Evolutionary conservation across 1,139 yeast genomes (phyloP), one percentile per base, ranked within the genome.

Genomic region (Sugiyamaella castrensis): DNA sequence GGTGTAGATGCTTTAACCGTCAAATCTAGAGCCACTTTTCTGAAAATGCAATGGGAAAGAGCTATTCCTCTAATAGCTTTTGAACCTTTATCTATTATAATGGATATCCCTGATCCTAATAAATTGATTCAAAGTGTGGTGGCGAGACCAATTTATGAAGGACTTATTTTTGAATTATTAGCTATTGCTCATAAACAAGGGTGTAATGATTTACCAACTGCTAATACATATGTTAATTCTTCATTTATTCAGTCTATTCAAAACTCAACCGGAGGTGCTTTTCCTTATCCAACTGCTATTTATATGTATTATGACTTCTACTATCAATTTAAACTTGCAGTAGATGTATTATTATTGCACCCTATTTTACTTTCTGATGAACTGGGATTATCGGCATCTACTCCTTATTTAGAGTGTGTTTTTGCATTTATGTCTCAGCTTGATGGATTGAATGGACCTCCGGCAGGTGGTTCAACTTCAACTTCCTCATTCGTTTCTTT

Each of bases 311-410:
- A 81, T 66, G 80, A 81, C 55, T 84, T 76, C 58, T 79, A 67
- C 65, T 75, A 81, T 56, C 76, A 73, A 49, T 66, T 72, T 47
- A 77, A 77, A 46, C 65, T 87, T 51, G 81, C 83, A 54, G 72
- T 85, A 43, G 97, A 89, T 67, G 73, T 88, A 62, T 71, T 88
- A 43, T 70, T 89, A 50, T 74, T 89, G 53, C 95, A 88, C 64
- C 96, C 96, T 3, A 89, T 89, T 51, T 72, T 89, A 49, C 71
- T 88, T 52, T 95, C 94, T 13, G 96, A 88, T 68, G 96, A 88
- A 65, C 79, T 79, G 62, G 83, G 86, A 40, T 82, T 88, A 48
- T 29, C 40, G 15, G 19, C 45, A 8, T 83, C 87, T 64, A 87
- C 96, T 1, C 96, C 97, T 2, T 89, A 89, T 64, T 74, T 89